These are phyloP conservation scores for Lotmaria passim DNA, from an alignment of 208 protist species.

Conservation along the genomic window DNA sequence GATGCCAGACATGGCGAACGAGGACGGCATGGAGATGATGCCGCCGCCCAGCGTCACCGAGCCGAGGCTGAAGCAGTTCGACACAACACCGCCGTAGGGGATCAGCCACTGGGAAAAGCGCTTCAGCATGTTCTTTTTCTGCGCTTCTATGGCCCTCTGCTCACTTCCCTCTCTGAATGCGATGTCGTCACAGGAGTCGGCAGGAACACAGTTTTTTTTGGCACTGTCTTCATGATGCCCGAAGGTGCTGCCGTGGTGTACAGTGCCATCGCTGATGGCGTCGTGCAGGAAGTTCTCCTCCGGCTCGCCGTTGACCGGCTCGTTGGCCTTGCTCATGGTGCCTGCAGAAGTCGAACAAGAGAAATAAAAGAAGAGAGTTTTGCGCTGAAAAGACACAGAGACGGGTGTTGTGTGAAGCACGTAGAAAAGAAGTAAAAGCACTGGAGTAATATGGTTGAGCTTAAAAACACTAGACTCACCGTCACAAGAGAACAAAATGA, in stretches of 20 bases:
- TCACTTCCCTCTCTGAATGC: not conserved
- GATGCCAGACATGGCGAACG: conserved; percentile 58
- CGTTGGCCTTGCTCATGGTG: conserved; percentile 1
- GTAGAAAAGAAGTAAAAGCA: too few species aligned
- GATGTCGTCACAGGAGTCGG: too few species aligned
- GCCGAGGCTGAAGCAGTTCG: conserved; percentile 63
- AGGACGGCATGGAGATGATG: conserved; percentile 63
- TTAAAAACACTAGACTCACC: too few species aligned
- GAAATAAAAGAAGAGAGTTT: not conserved
- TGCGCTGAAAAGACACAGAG: too few species aligned
- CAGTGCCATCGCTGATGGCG: not conserved
- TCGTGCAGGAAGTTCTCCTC: not conserved
- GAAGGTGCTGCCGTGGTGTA: too few species aligned
- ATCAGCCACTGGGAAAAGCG: conserved; percentile 27
- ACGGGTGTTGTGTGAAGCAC: too few species aligned
- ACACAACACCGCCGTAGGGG: conserved; percentile 54
- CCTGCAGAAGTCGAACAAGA: not conserved
- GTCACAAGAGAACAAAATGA: too few species aligned
- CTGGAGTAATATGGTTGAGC: too few species aligned
- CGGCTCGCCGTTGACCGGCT: not conserved
- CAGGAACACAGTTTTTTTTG: too few species aligned
- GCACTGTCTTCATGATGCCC: too few species aligned
- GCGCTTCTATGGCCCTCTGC: not conserved
- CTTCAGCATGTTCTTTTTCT: not conserved
- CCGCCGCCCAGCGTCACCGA: conserved; percentile 69